These are phyloP conservation scores for Mrakiaceae sp. DNA, from an alignment of 1,284 basidiomycete species.

Conservation along the genomic window DNA sequence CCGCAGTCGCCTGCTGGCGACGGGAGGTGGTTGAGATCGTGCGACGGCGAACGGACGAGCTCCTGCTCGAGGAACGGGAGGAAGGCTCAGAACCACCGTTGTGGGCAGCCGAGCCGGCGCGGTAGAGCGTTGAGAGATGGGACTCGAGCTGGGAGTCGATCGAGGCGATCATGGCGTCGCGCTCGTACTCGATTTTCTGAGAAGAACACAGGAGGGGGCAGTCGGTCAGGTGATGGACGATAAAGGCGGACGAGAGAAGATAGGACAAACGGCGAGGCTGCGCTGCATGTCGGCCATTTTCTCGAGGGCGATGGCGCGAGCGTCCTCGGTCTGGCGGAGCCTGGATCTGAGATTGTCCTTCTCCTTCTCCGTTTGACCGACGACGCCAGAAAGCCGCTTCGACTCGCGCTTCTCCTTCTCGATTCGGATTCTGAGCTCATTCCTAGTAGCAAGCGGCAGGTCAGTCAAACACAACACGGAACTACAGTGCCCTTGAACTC, in stretches of 20 bases:
- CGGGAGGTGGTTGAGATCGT: neutral
- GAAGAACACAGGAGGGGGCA: neutral
- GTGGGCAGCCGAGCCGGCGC: neutral
- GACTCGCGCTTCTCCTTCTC: slow-evolving; percentile 37
- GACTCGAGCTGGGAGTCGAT: slow-evolving; percentile 30
- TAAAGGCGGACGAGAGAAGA: slow-evolving; percentile 17
- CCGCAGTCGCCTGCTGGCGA: neutral
- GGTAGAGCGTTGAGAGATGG: neutral
- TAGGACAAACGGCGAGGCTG: slow-evolving; percentile 11
- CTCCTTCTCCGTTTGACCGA: slow-evolving; percentile 25
- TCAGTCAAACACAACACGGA: neutral
- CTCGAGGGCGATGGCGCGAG: slow-evolving; percentile 32
- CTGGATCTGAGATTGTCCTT: slow-evolving; percentile 27
- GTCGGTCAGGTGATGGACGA: neutral
- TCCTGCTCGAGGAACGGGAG: neutral
- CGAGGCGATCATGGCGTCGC: slow-evolving; percentile 32
- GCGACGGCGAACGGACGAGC: neutral
- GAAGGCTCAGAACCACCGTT: neutral
- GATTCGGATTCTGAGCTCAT: slow-evolving; percentile 35
- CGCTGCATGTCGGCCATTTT: slow-evolving; percentile 35
- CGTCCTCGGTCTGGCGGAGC: slow-evolving; percentile 30
- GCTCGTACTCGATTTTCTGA: slow-evolving; percentile 32
- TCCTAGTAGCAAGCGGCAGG: slow-evolving; percentile 1
- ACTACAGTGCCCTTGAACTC: neutral
- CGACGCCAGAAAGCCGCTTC: slow-evolving; percentile 29